These are phyloP conservation scores for Backusella circina DNA, from an alignment of 192 early-diverging fungal genomes.

Conservation along the genomic window DNA sequence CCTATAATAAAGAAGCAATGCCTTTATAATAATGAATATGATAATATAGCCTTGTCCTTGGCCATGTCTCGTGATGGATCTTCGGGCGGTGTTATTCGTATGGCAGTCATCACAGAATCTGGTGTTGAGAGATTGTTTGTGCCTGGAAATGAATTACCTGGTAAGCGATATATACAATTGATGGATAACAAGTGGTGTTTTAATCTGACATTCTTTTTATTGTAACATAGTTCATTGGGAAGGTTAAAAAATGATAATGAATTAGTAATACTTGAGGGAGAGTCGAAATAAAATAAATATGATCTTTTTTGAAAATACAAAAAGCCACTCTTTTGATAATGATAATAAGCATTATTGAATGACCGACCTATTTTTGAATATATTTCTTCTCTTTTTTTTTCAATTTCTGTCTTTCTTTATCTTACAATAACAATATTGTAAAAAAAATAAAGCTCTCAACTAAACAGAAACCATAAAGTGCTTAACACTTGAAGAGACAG, in stretches of 20 bases:
- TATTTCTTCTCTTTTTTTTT: too few relatives aligned
- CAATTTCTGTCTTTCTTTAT: too few relatives aligned
- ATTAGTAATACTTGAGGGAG: not conserved
- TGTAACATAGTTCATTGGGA: conserved; percentile 22
- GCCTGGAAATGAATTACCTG: conserved; percentile 75
- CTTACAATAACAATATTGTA: too few relatives aligned
- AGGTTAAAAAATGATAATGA: not conserved
- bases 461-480: too few relatives aligned
- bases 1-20: not conserved
- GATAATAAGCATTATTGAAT: not conserved
- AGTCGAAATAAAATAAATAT: not conserved
- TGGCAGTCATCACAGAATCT: conserved; percentile 88
- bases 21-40: too few relatives aligned
- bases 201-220: not conserved
- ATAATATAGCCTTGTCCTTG: conserved; percentile 82
- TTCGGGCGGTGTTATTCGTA: conserved; percentile 92
- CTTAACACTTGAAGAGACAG: too few relatives aligned
- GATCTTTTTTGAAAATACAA: not conserved
- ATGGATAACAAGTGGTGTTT: not conserved
- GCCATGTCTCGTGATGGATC: conserved; percentile 97
- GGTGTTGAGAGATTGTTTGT: conserved; percentile 88
- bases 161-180: conserved; percentile 19
- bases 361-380: not conserved
- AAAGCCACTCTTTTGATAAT: not conserved
- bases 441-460: too few relatives aligned